These are phyloP conservation scores for Skeletonema costatum DNA, from an alignment of 108 stramenopile species.

Conservation along the genomic window DNA sequence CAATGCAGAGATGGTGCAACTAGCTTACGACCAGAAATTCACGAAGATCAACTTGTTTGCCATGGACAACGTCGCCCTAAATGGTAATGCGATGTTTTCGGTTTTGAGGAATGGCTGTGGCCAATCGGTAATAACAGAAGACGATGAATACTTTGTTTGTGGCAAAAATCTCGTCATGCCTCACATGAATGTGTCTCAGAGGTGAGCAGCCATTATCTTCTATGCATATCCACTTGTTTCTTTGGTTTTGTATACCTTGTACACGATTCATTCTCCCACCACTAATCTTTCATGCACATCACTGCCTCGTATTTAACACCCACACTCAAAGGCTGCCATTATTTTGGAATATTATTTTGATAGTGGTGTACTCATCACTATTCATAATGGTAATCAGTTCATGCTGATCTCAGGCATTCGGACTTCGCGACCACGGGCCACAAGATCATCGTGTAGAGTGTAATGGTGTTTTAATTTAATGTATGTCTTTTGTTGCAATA, in stretches of 20 bases:
- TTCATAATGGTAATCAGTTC: constrained; percentile 12
- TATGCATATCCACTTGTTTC: no score
- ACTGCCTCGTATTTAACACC: no score
- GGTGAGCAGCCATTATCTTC: no score
- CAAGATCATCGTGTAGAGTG: constrained; percentile 41
- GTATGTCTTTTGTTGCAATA: background rate
- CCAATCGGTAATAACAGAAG: constrained; percentile 39
- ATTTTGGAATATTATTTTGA: constrained; percentile 21
- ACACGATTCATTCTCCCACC: no score
- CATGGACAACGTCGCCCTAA: constrained; percentile 72
- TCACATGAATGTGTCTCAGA: constrained; percentile 13
- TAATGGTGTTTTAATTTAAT: constrained; percentile 35
- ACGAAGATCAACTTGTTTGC: constrained; percentile 58
- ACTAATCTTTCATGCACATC: no score
- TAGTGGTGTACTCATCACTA: constrained; percentile 23
- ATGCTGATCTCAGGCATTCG: constrained; percentile 33
- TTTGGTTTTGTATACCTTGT: no score
- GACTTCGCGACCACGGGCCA: constrained; percentile 27
- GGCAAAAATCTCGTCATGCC: constrained; percentile 35
- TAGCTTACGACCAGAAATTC: constrained; percentile 65
- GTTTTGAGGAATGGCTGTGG: constrained; percentile 74
- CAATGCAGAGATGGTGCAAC: constrained; percentile 56
- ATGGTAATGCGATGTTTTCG: constrained; percentile 73
- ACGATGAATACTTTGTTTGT: constrained; percentile 20
- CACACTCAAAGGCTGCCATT: constrained; percentile 20